Percentiles rank a stretch among this genome's conserved stretches.
Conservation (phyloP, 1,139 yeast genomes). For the Debaryomyces fabryi region DNA sequence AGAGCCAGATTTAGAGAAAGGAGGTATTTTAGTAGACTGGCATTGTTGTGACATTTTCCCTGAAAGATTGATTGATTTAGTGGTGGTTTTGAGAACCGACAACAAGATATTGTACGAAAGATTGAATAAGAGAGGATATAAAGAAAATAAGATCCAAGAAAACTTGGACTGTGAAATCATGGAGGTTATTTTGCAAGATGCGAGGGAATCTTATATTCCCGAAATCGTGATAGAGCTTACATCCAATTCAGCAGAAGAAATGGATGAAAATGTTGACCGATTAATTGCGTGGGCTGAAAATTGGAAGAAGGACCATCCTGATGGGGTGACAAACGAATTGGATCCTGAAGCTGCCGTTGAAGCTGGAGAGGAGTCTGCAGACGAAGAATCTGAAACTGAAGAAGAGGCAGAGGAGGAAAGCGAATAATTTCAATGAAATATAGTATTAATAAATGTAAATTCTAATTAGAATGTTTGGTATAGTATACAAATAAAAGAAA, state of each 20-base stretch:
- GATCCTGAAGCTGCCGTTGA: slow-evolving; percentile 24
- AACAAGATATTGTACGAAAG: slow-evolving; percentile 75
- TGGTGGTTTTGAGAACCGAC: slow-evolving; percentile 82
- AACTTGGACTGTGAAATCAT: slow-evolving; percentile 95
- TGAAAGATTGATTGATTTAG: slow-evolving; percentile 87
- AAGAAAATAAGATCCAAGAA: slow-evolving; percentile 81
- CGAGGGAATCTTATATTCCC: slow-evolving; percentile 75
- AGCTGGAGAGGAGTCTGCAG: slow-evolving; percentile 13
- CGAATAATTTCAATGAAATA: background rate
- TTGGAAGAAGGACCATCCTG: slow-evolving; percentile 60
- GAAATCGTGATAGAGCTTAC: slow-evolving; percentile 80
- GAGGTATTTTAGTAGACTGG: slow-evolving; percentile 94
- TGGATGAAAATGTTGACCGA: slow-evolving; percentile 80
- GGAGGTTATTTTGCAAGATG: slow-evolving; percentile 90
- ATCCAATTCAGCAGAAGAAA: slow-evolving; percentile 72
- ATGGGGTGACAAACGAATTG: slow-evolving; percentile 43
- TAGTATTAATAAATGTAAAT: background rate
- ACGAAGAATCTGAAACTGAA: slow-evolving; percentile 1
- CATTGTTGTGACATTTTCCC: slow-evolving; percentile 97
- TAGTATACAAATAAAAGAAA: slow-evolving; percentile 7
- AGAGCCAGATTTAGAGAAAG: slow-evolving; percentile 76
- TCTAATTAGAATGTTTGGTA: background rate
- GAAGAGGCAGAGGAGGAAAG: slow-evolving; percentile 9
- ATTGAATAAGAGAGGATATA: slow-evolving; percentile 71
- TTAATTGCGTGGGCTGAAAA: slow-evolving; percentile 70